Evolutionary conservation across 164 flowering plant species (phyloP).

Genomic region (grape (Vitis vinifera)): DNA sequence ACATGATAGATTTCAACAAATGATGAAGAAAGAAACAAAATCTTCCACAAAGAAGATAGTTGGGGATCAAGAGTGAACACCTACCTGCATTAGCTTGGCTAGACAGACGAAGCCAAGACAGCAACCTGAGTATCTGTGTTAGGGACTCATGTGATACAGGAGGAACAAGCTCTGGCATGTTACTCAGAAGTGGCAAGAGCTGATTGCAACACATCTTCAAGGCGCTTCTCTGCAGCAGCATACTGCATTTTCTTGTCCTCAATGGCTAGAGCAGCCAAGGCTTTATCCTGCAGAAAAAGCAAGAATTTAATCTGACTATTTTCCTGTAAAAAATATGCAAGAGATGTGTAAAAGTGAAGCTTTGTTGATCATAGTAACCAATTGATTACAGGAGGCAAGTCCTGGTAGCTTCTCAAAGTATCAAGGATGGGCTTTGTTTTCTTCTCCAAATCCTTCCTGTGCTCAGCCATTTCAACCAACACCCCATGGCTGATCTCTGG

Average conservation of each 20-base stretch:
- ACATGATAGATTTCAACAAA: no score
- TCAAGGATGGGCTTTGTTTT: slow-evolving; percentile 88
- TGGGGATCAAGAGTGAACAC: no score
- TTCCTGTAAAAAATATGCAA: no score
- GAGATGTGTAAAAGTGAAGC: no score
- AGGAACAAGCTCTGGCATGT: neutral
- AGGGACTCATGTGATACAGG: neutral
- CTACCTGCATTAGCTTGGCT: no score
- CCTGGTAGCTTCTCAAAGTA: slow-evolving; percentile 95
- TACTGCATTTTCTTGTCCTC: slow-evolving; percentile 92
- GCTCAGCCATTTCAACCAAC: slow-evolving; percentile 90
- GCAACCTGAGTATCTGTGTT: no score
- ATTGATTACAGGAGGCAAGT: slow-evolving; percentile 82
- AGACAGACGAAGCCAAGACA: no score
- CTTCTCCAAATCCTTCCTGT: slow-evolving; percentile 85
- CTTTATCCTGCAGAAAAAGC: slow-evolving; percentile 62
- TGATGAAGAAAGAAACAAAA: no score
- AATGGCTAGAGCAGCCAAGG: slow-evolving; percentile 89
- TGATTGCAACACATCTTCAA: slow-evolving; percentile 85
- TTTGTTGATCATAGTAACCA: neutral
- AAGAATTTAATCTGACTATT: neutral
- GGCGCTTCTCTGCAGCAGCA: slow-evolving; percentile 89
- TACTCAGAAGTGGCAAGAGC: slow-evolving; percentile 60
- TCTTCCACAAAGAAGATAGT: no score
- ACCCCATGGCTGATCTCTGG: slow-evolving; percentile 91